phyloP scores from a whole-genome alignment of 495 filamentous ascomycete species.

The Penicillium cinerascens region DNA sequence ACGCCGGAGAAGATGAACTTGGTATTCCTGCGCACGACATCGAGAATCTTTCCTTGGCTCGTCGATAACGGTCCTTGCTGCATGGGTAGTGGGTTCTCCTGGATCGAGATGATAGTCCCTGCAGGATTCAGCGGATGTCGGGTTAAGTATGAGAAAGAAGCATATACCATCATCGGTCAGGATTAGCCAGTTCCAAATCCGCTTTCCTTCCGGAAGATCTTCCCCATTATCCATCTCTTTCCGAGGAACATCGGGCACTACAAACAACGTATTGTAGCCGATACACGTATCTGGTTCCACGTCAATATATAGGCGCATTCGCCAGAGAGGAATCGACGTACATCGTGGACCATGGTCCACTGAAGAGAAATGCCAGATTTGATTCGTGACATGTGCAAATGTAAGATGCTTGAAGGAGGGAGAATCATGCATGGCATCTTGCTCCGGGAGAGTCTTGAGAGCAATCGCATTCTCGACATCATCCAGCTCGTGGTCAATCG shows the following conservation, averaged over 20 bases:
- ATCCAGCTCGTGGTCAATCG: constrained; percentile 15
- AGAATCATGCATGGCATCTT: constrained; percentile 11
- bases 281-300: constrained; percentile 62
- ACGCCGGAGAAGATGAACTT: constrained; percentile 68
- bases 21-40: constrained; percentile 62
- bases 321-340: constrained; percentile 16
- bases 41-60: constrained; percentile 41
- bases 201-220: constrained; percentile 55
- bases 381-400: constrained; percentile 50
- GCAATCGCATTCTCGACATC: constrained; percentile 36
- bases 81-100: constrained; percentile 63
- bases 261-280: constrained; percentile 77
- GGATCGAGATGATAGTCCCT: constrained; percentile 73
- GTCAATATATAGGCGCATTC: constrained; percentile 3
- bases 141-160: background rate
- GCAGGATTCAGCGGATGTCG: constrained; percentile 2
- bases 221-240: constrained; percentile 30
- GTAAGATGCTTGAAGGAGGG: constrained; percentile 32
- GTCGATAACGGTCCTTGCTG: constrained; percentile 23
- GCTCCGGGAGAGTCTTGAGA: constrained; percentile 23
- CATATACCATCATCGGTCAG: constrained; percentile 72
- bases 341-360: constrained; percentile 58
- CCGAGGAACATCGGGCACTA: constrained; percentile 36
- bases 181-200: constrained; percentile 78
- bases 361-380: constrained; percentile 64